phyloP scores from a whole-genome alignment of 805 yeast species.

The Starmerella floris region DNA sequence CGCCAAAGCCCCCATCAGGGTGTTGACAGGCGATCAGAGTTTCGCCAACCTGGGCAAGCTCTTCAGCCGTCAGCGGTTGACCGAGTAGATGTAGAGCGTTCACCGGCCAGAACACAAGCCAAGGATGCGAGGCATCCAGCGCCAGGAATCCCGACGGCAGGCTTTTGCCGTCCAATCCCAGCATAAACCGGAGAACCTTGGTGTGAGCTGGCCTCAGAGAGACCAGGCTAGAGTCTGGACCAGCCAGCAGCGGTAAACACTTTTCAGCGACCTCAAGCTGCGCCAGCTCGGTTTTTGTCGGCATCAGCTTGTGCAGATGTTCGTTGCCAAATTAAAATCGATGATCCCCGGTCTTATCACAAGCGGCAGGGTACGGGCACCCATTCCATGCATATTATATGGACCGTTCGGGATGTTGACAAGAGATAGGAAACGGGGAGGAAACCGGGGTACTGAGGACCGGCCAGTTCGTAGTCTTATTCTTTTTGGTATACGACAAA shows the following conservation, averaged over 20 bases:
- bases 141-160: conserved; percentile 41
- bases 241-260: conserved; percentile 14
- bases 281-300: conserved; percentile 9
- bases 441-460: no score
- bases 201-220: conserved; percentile 28
- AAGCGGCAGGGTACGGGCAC: no score
- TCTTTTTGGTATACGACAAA: no score
- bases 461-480: no score
- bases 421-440: no score
- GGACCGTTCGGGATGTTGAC: no score
- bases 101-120: conserved; percentile 77
- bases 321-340: background rate
- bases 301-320: no score
- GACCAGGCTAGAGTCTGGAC: conserved; percentile 1
- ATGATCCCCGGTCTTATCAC: background rate
- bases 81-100: conserved; percentile 41
- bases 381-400: no score
- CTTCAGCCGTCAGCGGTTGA: conserved; percentile 19
- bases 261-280: conserved; percentile 11
- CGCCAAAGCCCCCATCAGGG: conserved; percentile 61
- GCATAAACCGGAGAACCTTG: conserved; percentile 33
- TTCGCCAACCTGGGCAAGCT: conserved; percentile 21
- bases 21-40: conserved; percentile 27
- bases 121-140: conserved; percentile 81
- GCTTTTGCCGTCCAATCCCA: conserved; percentile 22